Evolutionary conservation across 2,329 filamentous ascomycete species (phyloP).

Genomic region (Pseudocercospora macadamiae): DNA sequence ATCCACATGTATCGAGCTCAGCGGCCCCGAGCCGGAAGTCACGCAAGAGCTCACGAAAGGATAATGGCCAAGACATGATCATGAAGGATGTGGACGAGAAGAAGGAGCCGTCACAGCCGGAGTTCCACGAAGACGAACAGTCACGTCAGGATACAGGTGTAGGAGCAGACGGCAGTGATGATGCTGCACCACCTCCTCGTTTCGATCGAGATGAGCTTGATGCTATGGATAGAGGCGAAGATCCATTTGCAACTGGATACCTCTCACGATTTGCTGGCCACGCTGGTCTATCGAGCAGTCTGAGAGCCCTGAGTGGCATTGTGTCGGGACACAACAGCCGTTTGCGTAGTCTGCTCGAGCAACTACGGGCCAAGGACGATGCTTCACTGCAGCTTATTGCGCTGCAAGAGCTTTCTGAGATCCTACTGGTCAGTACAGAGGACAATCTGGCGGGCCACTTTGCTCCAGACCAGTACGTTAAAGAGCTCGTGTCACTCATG

Average conservation of each 20-base stretch:
- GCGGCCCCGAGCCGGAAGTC: slow-evolving; percentile 34
- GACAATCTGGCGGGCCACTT: slow-evolving; percentile 96
- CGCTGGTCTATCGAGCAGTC: slow-evolving; percentile 72
- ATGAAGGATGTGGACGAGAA: slow-evolving; percentile 40
- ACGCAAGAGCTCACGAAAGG: slow-evolving; percentile 37
- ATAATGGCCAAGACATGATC: slow-evolving; percentile 34
- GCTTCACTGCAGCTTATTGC: slow-evolving; percentile 87
- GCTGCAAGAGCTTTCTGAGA: slow-evolving; percentile 88
- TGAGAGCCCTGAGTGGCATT: slow-evolving; percentile 87
- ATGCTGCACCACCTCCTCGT: slow-evolving; percentile 57
- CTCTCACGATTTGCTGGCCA: slow-evolving; percentile 70
- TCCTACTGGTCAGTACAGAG: slow-evolving; percentile 91
- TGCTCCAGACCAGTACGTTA: slow-evolving; percentile 90
- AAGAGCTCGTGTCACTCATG: slow-evolving; percentile 91
- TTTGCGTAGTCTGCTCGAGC: slow-evolving; percentile 64
- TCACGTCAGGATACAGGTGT: slow-evolving; percentile 50
- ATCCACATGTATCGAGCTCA: slow-evolving; percentile 38
- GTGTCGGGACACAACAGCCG: slow-evolving; percentile 82
- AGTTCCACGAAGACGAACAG: slow-evolving; percentile 50
- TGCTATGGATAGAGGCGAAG: slow-evolving; percentile 50
- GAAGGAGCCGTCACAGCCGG: slow-evolving; percentile 39
- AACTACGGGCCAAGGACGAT: slow-evolving; percentile 79
- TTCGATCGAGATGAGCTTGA: slow-evolving; percentile 55
- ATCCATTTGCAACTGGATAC: slow-evolving; percentile 62
- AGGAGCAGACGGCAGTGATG: slow-evolving; percentile 50